Base-by-base conservation (phyloP, 2,329 filamentous ascomycete species). In the Trichophyton rubrum region DNA sequence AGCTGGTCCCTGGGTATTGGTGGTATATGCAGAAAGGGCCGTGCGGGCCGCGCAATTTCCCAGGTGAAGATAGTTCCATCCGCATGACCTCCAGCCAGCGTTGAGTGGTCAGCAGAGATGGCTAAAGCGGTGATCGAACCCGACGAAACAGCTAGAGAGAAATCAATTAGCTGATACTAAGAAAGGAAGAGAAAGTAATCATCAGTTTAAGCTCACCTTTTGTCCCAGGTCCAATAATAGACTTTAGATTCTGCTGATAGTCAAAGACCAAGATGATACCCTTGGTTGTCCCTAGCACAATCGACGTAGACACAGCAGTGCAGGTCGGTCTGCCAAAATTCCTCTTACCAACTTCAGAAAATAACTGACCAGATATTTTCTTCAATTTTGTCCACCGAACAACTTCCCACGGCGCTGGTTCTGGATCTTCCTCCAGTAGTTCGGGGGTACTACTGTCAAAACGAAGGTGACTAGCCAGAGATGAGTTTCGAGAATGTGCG, bases 241-340 rank as follows among this genome's bases (percentile, higher is more conserved):
- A 86, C 74, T 95, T 96, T 61, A 97, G 77, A 66, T 88, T 93
- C 74, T 99, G 93, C 72, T 95, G 90, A 73, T 96, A 97, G 77
- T 99, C 95, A 76, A 99, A 99, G 62, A 97, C 85, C 70, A 99
- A 78, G 61, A 97, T 88, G 72, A 96, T 86, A 59, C 95, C 93
- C 73, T 96, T 97, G 2, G 90, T 89, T 0, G 95, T 99, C 27
- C 93, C 93, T 59, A 99, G 75, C 13, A 91, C 89, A 67, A 99
- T 95, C 7, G 86, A 85, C 2, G 91, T 88, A 64, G 92, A 91
- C 56, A 96, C 87, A 45, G 87, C 86, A 68, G 97, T 81, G 75
- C 90, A 96, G 0, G 92, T 96, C 24, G 92, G 90, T 45, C 85
- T 82, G 30, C 93, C 95, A 78, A 96, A 97, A 72, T 89, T 96